These are phyloP conservation scores for Calocera viscosa DNA, from an alignment of 768 basidiomycete species.

Conservation along the genomic window DNA sequence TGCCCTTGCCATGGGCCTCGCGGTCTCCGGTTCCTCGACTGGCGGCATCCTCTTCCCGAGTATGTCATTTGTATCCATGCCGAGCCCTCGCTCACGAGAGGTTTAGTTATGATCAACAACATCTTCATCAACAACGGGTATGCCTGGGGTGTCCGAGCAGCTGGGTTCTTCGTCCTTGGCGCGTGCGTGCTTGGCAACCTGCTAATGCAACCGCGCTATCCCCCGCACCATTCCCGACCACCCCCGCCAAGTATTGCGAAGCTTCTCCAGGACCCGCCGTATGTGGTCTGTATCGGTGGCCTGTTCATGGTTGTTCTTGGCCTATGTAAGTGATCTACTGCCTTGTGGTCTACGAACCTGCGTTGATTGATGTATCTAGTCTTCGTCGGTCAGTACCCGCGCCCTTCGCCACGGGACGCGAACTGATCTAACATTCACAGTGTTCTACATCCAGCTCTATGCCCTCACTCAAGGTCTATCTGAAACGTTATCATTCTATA, in stretches of 20 bases:
- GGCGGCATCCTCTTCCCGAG: conserved; percentile 51
- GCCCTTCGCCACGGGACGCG: conserved; percentile 11
- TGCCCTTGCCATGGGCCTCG: conserved; percentile 43
- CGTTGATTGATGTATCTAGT: background rate
- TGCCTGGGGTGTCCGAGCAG: conserved; percentile 25
- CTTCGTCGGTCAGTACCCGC: background rate
- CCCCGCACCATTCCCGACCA: conserved; percentile 17
- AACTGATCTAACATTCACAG: conserved; percentile 19
- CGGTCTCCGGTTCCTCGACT: conserved; percentile 42
- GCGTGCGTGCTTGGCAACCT: conserved; percentile 19
- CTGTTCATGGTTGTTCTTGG: background rate
- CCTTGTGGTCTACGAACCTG: conserved; percentile 4
- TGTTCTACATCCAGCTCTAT: conserved; percentile 25
- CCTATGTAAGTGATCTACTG: background rate
- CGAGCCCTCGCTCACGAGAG: conserved; percentile 18
- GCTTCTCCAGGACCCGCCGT: background rate
- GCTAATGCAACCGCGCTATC: conserved; percentile 22
- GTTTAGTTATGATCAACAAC: background rate
- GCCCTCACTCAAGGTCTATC: conserved; percentile 16
- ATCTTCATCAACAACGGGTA: conserved; percentile 13
- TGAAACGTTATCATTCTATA: conserved; percentile 20
- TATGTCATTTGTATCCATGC: conserved; percentile 23
- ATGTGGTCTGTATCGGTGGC: background rate
- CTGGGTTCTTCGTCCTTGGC: conserved; percentile 21
- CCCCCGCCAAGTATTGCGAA: background rate